Base-by-base conservation (phyloP, 2,329 filamentous ascomycete species). In the Calonectria henricotiae region DNA sequence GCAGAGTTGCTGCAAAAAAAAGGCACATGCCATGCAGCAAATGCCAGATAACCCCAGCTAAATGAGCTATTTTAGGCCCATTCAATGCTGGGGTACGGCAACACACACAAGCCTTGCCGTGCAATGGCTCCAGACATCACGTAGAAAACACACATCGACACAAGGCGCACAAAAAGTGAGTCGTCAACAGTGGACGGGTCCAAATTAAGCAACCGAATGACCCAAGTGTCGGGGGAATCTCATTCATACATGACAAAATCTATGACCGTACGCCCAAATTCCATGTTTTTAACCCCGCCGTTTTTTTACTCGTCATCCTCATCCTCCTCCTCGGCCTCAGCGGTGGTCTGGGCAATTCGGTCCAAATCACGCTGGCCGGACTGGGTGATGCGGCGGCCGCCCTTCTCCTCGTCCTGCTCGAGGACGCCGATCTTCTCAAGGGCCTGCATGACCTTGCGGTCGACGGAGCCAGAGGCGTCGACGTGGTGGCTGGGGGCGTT, bases 401-500 rank as follows among this genome's bases (percentile, higher is more conserved):
- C 96, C 91, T 98, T 98, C 79, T 98, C 96, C 91, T 98, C 96
- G 82, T 98, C 96, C 83, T 93, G 89, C 93, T 99, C 96, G 75
- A 99, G 89, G 80, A 99, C 95, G 86, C 96, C 95, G 82, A 99
- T 98, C 93, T 98, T 98, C 93, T 98, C 96, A 71, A 99, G 93
- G 74, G 95, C 89, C 91, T 99, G 96, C 85, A 98, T 89, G 84
- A 97, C 90, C 91, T 98, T 98, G 87, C 96, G 95, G 91, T 99
- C 96, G 80, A 99, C 95, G 83, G 91, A 92, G 85, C 96, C 96
- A 79, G 92, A 95, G 85, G 95, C 96, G 84, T 98, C 93, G 82
- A 98, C 94, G 91, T 99, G 96, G 88, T 97, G 92, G 77, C 92
- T 94, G 84, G 96, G 96, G 79, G 93, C 91, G 80, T 91, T 91